Evolutionary conservation across 2,329 filamentous ascomycete genomes (phyloP), one percentile per base, ranked within the genome.

Genomic region (Botrytis hyacinthi): DNA sequence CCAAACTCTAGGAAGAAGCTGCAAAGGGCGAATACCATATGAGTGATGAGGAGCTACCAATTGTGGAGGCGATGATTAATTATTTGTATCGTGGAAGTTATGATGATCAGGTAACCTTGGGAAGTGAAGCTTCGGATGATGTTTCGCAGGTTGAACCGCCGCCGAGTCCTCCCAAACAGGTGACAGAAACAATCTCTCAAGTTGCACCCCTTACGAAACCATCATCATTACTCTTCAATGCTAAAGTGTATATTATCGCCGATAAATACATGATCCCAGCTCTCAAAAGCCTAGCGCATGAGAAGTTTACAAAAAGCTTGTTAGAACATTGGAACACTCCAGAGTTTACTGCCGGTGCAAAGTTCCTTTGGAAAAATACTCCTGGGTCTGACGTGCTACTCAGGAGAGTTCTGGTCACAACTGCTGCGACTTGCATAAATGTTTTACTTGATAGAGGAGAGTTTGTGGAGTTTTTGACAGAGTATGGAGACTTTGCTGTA

Each of bases 41-140:
- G 35, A 81, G 85, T 2, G 83, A 86, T 75, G 91, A 93, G 76
- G 87, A 93, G 76, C 82, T 92, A 60, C 90, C 92, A 75, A 90
- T 92, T 32, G 89, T 93, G 73, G 89, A 91, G 73, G 92, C 89
- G 80, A 92, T 94, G 78, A 87, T 95, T 77, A 91, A 95, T 81
- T 96, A 89, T 82, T 88, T 95, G 71, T 96, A 96, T 83, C 54
- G 18, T 44, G 51, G 71, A 29, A 68, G 29, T 7, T 72, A 72
- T 46, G 62, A 68, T 57, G 62, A 72, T 40, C 62, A 72, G 51
- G 62, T 59, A 20, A 22, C 16, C 26, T 29, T 40, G n/a, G 37
- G 3, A 8, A 10, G 20, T 44, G 6, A 44, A 32, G 18, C 12
- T 29, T 42, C n/a, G 18, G n/a, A 42, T 7, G 42, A 40, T 71